phyloP scores from a whole-genome alignment of 129 eudicot genomes.

The Heracleum sosnowskyi region DNA sequence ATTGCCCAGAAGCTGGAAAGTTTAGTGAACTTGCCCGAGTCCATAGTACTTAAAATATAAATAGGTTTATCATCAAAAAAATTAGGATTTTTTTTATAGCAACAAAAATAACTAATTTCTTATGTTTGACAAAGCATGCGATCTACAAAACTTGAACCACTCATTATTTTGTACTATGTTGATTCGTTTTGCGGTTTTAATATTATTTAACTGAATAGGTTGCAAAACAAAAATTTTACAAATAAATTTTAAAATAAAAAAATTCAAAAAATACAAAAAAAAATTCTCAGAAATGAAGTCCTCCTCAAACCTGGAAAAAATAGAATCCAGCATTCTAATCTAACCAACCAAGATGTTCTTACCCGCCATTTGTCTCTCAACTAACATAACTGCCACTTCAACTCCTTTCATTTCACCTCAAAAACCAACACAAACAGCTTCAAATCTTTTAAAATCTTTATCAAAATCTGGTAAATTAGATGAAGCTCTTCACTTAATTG shows the following conservation, averaged over 20 bases:
- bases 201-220: not conserved
- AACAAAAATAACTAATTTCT: too few relatives aligned
- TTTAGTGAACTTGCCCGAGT: not conserved
- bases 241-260: not conserved
- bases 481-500: slow-evolving; percentile 29
- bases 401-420: slow-evolving; percentile 5
- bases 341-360: slow-evolving; percentile 7
- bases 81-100: too few relatives aligned
- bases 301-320: not conserved
- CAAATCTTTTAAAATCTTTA: slow-evolving; percentile 24
- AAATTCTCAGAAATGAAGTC: not conserved
- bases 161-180: not conserved
- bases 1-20: not conserved
- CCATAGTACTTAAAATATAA: too few relatives aligned
- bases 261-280: too few relatives aligned
- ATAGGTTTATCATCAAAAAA: too few relatives aligned
- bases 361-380: slow-evolving; percentile 24
- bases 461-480: slow-evolving; percentile 34
- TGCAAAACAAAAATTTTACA: not conserved
- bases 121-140: too few relatives aligned
- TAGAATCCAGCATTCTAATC: not conserved
- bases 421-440: slow-evolving; percentile 8
- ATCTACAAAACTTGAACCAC: too few relatives aligned
- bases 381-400: slow-evolving; percentile 28
- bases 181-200: not conserved